Conservation (phyloP, 257 asterid species). For the Buddleja alternifolia region DNA sequence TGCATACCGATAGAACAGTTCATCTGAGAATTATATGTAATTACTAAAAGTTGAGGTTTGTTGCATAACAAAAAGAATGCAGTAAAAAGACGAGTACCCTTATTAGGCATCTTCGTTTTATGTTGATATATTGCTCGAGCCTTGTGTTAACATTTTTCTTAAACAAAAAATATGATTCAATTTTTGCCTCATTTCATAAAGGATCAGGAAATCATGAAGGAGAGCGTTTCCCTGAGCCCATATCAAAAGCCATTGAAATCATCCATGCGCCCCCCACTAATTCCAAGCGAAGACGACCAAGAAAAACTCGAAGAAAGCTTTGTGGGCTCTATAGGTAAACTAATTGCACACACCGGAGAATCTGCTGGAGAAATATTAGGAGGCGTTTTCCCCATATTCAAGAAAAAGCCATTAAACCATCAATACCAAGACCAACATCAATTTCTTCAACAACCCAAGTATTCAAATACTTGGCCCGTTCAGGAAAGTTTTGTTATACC, state of each 20-base stretch:
- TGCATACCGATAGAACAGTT: neutral
- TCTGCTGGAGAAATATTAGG: slow-evolving; percentile 66
- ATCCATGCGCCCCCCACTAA: slow-evolving; percentile 60
- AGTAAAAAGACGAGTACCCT: neutral
- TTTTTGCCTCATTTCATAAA: slow-evolving; percentile 27
- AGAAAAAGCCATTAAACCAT: slow-evolving; percentile 45
- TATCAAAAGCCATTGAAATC: slow-evolving; percentile 65
- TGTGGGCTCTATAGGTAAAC: slow-evolving; percentile 60
- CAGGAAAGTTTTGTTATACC: slow-evolving; percentile 86
- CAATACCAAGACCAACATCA: slow-evolving; percentile 44
- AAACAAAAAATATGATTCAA: slow-evolving; percentile 1
- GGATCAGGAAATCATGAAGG: slow-evolving; percentile 50
- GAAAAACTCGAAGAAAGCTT: slow-evolving; percentile 82
- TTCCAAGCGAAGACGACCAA: slow-evolving; percentile 71
- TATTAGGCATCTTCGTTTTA: neutral
- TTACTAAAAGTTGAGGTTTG: neutral
- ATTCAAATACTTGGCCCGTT: slow-evolving; percentile 60
- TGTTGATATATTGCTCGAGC: neutral
- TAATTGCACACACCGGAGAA: slow-evolving; percentile 66
- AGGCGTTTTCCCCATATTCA: slow-evolving; percentile 68
- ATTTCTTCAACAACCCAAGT: slow-evolving; percentile 52
- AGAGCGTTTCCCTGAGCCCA: slow-evolving; percentile 33
- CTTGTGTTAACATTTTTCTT: too few relatives aligned
- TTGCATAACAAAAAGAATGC: too few relatives aligned
- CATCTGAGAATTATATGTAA: neutral